Evolutionary conservation across 1,139 yeast species (phyloP), one percentile per base, ranked within the genome.

Genomic region (Fermentozyma sake): DNA sequence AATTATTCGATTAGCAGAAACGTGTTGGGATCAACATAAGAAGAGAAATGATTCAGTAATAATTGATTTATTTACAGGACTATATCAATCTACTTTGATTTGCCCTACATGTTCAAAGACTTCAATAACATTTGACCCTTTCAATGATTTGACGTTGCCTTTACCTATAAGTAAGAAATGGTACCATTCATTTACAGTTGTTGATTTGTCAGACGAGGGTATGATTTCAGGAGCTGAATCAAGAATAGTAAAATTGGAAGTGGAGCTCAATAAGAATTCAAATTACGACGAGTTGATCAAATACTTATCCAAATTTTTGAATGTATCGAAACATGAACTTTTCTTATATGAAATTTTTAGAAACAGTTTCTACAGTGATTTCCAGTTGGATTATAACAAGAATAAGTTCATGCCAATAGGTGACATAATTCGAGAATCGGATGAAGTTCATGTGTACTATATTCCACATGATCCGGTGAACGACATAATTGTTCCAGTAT

Each of bases 41-140:
- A 55, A 71, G 42, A 68, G 98, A 43, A 91, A 91, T 49, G 94
- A 87, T 49, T 87, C 96, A 0, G 72, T 84, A 1, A 77, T 91
- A 16, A 71, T 79, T 22, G 97, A 91, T 48, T 60, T 91, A 32
- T 91, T 91, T 59, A 85, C 91, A 6, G 97, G 97, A 0, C 52
- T 87, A 46, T 91, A 91, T 52, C 84, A 86, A 52, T 86, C 96
- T 3, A 86, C 96, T 0, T 61, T 91, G 34, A 73, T 83, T 6
- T 91, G 98, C 48, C 97, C 98, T 0, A 78, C 61, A 12, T 91
- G 98, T 55, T 53, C 70, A 7, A 82, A 82, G 41, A 76, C 85
- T 3, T 83, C 95, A 16, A 72, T 89, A 14, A 89, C 97, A 0
- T 91, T 89, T 58, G 98, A 91, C 50, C 98, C 98, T 0, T 91